phyloP scores from a whole-genome alignment of 352 stramenopile species.

The Phytopythium montanum region DNA sequence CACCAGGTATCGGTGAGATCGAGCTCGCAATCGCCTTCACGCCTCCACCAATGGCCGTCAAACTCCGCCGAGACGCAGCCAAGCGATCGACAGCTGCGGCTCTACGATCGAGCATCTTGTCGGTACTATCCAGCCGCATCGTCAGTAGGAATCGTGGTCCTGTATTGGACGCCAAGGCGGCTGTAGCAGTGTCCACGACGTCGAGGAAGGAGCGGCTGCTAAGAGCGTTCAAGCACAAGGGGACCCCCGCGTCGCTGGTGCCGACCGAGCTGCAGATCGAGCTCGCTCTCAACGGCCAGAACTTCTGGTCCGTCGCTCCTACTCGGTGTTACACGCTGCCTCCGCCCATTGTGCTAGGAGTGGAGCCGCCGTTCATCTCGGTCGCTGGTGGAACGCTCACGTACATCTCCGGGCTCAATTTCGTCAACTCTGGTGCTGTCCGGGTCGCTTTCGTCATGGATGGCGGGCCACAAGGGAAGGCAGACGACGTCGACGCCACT shows the following conservation, averaged over 20 bases:
- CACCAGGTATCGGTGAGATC: constrained; percentile 33
- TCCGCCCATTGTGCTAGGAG: constrained; percentile 30
- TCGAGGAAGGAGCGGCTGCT: constrained; percentile 48
- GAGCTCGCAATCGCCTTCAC: constrained; percentile 50
- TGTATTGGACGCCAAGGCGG: background rate
- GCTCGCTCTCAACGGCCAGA: constrained; percentile 60
- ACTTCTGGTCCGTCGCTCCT: constrained; percentile 51
- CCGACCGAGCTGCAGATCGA: constrained; percentile 53
- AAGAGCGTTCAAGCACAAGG: constrained; percentile 37
- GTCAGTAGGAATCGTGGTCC: constrained; percentile 6
- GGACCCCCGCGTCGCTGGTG: constrained; percentile 22
- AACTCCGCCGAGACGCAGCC: background rate
- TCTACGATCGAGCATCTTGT: constrained; percentile 48
- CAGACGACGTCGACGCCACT: background rate
- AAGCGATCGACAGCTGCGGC: background rate
- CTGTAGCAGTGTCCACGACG: background rate
- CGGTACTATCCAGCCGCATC: constrained; percentile 34
- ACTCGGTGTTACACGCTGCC: constrained; percentile 31
- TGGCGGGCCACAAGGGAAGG: background rate
- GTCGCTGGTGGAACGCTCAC: constrained; percentile 36
- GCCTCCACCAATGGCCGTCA: constrained; percentile 10
- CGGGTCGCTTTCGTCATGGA: constrained; percentile 41
- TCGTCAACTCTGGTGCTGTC: constrained; percentile 34
- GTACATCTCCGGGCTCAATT: constrained; percentile 47
- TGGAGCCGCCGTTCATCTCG: constrained; percentile 39